Base-by-base conservation (phyloP, 768 basidiomycete genomes). In the Pisolithus tinctorius region DNA sequence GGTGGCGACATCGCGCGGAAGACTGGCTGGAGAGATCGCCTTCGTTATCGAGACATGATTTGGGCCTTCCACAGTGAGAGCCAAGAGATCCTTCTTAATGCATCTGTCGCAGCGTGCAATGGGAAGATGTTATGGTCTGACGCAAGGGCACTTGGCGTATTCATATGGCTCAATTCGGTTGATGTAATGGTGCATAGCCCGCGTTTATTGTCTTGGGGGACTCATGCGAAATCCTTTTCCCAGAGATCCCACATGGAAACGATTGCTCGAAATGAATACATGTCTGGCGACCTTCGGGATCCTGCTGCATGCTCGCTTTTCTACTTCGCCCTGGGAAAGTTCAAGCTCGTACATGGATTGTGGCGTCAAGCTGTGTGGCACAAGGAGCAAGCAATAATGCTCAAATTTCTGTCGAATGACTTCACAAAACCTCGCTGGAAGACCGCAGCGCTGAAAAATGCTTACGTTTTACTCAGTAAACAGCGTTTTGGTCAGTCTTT, bases 21-120 rank as follows among this genome's bases (percentile, higher is more conserved):
- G 55, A 76, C 79, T 38, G 82, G 77, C 27, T 75, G 80, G 58
- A 73, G 90, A 59, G 82, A 86, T 61, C 79, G 91, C n/a, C 75
- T 95, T 44, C 82, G 90, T 20, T 93, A 88, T 67, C 82, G 96
- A 31, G 95, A 99, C 66, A 91, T 97, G 73, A 77, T 97, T 26
- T 99, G 95, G 94, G 95, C 94, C 0, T 94, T 87, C 64, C 88
- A 96, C 59, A 96, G 93, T 62, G 93, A 96, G 67, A 90, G 84
- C 61, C 93, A 99, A 60, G 91, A 88, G 16, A 66, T 97, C 42
- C 67, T 99, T 4, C 66, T 96, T 48, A 72, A 76, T 26, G 82
- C 85, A 4, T 87, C 88, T 2, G 76, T 76, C 14, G 69, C 76
- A 4, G 84, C 87, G 11, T 94, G 90, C 59, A 79, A 80, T 36